Percentiles rank a stretch among this genome's conserved stretches.
These are phyloP conservation scores for Oidiodendron maius DNA, from an alignment of 495 filamentous ascomycete species.

Conservation along the genomic window DNA sequence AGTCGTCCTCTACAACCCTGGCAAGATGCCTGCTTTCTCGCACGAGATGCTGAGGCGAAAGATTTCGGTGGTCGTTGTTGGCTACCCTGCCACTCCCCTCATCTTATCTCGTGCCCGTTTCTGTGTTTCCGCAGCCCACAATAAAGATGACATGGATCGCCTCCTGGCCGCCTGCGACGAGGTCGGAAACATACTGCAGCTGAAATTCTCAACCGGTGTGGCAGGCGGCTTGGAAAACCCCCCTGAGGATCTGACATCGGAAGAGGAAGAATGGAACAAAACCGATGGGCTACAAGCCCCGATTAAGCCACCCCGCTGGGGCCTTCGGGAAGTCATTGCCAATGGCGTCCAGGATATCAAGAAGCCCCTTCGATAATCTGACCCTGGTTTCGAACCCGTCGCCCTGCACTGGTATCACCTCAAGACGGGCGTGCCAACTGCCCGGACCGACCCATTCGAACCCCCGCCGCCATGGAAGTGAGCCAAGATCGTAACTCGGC, in stretches of 20 bases:
- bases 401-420: too few relatives aligned
- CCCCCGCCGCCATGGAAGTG: neutral
- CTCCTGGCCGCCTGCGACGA: slow-evolving; percentile 87
- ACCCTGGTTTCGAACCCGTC: neutral
- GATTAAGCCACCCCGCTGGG: slow-evolving; percentile 71
- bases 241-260: slow-evolving; percentile 58
- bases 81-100: slow-evolving; percentile 95
- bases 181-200: slow-evolving; percentile 82
- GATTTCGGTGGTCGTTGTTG: slow-evolving; percentile 97
- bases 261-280: slow-evolving; percentile 66
- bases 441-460: neutral
- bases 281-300: slow-evolving; percentile 44
- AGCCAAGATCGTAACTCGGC: neutral
- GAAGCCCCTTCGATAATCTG: slow-evolving; percentile 52
- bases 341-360: slow-evolving; percentile 77
- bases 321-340: slow-evolving; percentile 70
- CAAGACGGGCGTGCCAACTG: too few relatives aligned
- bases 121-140: slow-evolving; percentile 93
- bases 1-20: slow-evolving; percentile 88
- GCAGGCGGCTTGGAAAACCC: slow-evolving; percentile 78
- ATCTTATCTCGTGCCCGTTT: slow-evolving; percentile 91
- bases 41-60: slow-evolving; percentile 97
- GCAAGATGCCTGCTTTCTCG: slow-evolving; percentile 95
- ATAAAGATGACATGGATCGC: slow-evolving; percentile 94
- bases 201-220: slow-evolving; percentile 93